phyloP scores from a whole-genome alignment of 192 early-diverging fungal species.

The Jimgerdemannia lactiflua region DNA sequence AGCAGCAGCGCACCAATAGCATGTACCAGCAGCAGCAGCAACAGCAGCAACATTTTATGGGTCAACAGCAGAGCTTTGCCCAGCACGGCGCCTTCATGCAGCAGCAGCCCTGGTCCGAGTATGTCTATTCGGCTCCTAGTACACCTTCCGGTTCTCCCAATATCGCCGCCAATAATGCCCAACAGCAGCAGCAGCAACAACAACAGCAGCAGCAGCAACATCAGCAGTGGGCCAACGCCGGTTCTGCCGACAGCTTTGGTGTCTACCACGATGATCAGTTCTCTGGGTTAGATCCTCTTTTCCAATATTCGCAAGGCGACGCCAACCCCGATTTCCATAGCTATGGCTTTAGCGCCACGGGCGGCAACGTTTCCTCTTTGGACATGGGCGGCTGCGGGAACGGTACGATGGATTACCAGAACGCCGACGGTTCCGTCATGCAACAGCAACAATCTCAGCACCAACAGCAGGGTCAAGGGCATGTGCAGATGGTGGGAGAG shows the following conservation, averaged over 20 bases:
- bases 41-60: conserved; percentile 3
- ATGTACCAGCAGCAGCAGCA: neutral
- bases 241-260: neutral
- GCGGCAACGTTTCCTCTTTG: conserved; percentile 19
- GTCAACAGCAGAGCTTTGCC: conserved; percentile 6
- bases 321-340: too few species aligned
- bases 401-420: conserved; percentile 17
- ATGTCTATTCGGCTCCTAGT: conserved; percentile 5
- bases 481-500: too few species aligned
- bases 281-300: too few species aligned
- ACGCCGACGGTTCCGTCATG: conserved; percentile 10
- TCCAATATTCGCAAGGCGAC: too few species aligned
- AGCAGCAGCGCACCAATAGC: conserved; percentile 4
- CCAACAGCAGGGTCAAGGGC: too few species aligned
- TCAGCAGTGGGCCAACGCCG: conserved; percentile 6
- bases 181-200: conserved; percentile 1
- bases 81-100: conserved; percentile 8
- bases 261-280: too few species aligned
- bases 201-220: too few species aligned
- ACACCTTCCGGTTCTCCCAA: neutral
- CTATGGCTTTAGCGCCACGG: neutral
- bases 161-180: conserved; percentile 12
- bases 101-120: conserved; percentile 12
- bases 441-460: neutral
- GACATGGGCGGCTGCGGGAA: too few species aligned